Evolutionary conservation across 768 basidiomycete species (phyloP).

Genomic region (Podaxis carcinomalis): DNA sequence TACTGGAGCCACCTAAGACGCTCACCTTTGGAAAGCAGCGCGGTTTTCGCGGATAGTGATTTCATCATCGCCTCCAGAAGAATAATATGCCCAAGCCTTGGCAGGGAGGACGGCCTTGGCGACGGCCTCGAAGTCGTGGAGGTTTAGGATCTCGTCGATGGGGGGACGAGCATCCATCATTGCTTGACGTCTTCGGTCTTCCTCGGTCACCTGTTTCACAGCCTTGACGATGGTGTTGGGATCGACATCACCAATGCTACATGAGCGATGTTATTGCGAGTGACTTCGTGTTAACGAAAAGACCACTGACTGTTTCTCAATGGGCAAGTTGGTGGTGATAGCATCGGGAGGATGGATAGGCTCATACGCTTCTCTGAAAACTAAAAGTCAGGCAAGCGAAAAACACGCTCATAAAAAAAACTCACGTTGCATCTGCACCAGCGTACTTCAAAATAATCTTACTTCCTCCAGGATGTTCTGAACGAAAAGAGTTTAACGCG

Average conservation of each 20-base stretch:
- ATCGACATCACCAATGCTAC: constrained; percentile 71
- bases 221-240: constrained; percentile 60
- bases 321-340: constrained; percentile 72
- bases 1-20: neutral
- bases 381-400: neutral
- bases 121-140: constrained; percentile 95
- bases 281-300: neutral
- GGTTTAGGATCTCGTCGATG: constrained; percentile 74
- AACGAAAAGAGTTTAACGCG: neutral
- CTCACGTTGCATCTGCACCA: constrained; percentile 85
- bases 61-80: constrained; percentile 93
- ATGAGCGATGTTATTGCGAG: neutral
- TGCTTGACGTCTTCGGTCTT: constrained; percentile 65
- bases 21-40: constrained; percentile 82
- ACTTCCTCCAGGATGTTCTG: constrained; percentile 54
- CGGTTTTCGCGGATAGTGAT: constrained; percentile 89
- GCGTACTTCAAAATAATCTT: constrained; percentile 86
- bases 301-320: constrained; percentile 70
- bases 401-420: neutral
- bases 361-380: constrained; percentile 67
- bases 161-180: constrained; percentile 65
- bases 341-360: constrained; percentile 86
- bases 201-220: constrained; percentile 58
- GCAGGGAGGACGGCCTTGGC: constrained; percentile 77
- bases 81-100: constrained; percentile 96